phyloP scores from a whole-genome alignment of 2,329 filamentous ascomycete genomes.

The Sporothrix humicola region DNA sequence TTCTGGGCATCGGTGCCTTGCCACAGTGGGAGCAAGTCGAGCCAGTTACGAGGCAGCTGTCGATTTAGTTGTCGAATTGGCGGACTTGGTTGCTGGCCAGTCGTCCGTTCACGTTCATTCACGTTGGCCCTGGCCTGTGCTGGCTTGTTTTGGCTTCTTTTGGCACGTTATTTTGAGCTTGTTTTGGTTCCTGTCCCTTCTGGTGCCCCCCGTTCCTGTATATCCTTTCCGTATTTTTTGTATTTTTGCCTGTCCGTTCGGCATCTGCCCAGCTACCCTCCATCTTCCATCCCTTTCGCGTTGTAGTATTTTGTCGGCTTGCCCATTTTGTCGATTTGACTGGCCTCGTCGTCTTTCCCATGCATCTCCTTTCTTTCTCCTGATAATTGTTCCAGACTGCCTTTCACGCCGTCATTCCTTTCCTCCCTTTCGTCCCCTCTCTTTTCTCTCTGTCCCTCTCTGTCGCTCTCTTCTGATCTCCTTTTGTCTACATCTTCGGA shows the following conservation, averaged over 20 bases:
- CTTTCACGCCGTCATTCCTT: background rate
- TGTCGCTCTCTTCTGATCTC: background rate
- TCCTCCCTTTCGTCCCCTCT: background rate
- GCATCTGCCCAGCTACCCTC: background rate
- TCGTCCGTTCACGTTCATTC: constrained; percentile 20
- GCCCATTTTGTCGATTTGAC: no score
- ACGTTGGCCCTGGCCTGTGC: background rate
- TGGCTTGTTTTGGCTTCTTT: background rate
- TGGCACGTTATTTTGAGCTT: background rate
- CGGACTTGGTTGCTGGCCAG: background rate
- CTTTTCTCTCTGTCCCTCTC: background rate
- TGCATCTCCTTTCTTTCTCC: background rate
- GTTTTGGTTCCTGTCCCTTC: background rate
- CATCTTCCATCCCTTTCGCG: background rate
- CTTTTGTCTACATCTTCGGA: constrained; percentile 18
- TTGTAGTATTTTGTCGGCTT: no score
- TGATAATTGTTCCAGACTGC: background rate
- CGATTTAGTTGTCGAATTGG: no score
- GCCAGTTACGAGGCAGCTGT: no score
- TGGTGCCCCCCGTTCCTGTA: background rate
- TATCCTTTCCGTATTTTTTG: background rate
- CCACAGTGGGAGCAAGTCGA: no score
- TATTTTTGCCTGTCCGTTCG: background rate
- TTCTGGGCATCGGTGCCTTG: background rate
- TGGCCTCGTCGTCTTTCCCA: background rate